These are phyloP conservation scores for Stagonosporopsis chrysanthemi DNA, from an alignment of 2,329 filamentous ascomycete genomes.

Conservation along the genomic window DNA sequence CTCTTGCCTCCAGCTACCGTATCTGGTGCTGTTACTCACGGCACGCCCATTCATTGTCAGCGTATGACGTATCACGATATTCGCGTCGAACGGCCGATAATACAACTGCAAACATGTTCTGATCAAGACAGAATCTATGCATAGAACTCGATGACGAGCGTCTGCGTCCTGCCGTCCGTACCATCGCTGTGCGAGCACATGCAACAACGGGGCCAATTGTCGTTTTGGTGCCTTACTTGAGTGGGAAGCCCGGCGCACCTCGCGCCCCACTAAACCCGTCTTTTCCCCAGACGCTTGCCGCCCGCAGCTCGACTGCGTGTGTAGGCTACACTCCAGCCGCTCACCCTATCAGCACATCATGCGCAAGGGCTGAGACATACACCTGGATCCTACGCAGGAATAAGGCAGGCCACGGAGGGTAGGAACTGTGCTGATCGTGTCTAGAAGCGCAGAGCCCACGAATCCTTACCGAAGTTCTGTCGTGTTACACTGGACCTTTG, in stretches of 20 bases:
- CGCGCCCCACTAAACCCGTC: constrained; percentile 9
- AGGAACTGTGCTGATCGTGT: constrained; percentile 20
- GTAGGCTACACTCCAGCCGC: constrained; percentile 25
- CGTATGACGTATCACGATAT: constrained; percentile 24
- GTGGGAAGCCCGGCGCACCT: constrained; percentile 27
- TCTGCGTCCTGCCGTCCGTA: constrained; percentile 26
- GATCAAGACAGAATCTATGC: constrained; percentile 25
- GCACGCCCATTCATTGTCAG: constrained; percentile 8
- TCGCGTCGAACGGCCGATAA: constrained; percentile 15
- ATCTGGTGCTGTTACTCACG: background rate
- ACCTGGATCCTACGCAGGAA: constrained; percentile 3
- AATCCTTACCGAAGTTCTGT: constrained; percentile 9
- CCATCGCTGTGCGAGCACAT: constrained; percentile 11
- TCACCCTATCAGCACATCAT: constrained; percentile 27
- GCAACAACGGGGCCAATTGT: constrained; percentile 13
- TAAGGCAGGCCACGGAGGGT: constrained; percentile 17
- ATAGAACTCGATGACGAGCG: constrained; percentile 34
- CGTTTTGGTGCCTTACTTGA: constrained; percentile 18
- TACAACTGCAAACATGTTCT: constrained; percentile 20
- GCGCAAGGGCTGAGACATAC: constrained; percentile 11
- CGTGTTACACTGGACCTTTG: constrained; percentile 2
- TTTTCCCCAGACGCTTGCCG: constrained; percentile 24
- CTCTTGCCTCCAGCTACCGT: constrained; percentile 2
- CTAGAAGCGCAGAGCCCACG: constrained; percentile 8
- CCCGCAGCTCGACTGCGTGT: constrained; percentile 23